Evolutionary conservation across 116 monocot genomes (phyloP), one percentile per base, ranked within the genome.

Genomic region (Posidonia oceanica): DNA sequence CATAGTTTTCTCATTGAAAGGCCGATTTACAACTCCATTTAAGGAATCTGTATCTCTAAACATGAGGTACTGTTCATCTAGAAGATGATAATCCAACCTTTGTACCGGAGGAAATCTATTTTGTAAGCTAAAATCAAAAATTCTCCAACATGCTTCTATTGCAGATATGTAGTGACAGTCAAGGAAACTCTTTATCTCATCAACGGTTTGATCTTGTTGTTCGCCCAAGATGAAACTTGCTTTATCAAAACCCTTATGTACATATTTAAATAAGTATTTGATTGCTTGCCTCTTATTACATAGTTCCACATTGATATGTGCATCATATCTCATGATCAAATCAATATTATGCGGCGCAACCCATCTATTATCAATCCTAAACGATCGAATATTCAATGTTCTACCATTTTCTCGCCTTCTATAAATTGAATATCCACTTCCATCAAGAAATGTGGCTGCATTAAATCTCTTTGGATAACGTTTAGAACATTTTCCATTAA

Each of bases 121-220:
- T 3, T 75, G 58, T 2, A 68, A 48, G 0, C 37, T 23, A 22
- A 75, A 75, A 17, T 67, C 59, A 68, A 68, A 75, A 3, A 75
- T 44, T 36, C 58, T 75, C 68, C 68, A 75, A 48, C 29, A 22
- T 36, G 75, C 67, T 61, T 75, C 75, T 40, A 4, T 20, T 7
- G 75, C 11, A 11, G 40, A 75, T 22, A 75, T 59, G 39, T 75
- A 75, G 2, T 36, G 7, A 17, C 56, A 66, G 59, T 68, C 57
- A 1, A 59, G n/a, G 51, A 40, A 75, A 2, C 3, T 41, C 2
- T 51, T 59, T 0, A 75, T 75, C 51, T 75, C 58, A 75, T 48
- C 56, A 14, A 59, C 29, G 8, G 16, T 14, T 12, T 65, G n/a
- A 14, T 39, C 39, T 5, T 36, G 14, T 12, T 5, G 21, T 7